These are phyloP conservation scores for Sphenostylis stenocarpa DNA, from an alignment of 306 rosid species.

Conservation along the genomic window DNA sequence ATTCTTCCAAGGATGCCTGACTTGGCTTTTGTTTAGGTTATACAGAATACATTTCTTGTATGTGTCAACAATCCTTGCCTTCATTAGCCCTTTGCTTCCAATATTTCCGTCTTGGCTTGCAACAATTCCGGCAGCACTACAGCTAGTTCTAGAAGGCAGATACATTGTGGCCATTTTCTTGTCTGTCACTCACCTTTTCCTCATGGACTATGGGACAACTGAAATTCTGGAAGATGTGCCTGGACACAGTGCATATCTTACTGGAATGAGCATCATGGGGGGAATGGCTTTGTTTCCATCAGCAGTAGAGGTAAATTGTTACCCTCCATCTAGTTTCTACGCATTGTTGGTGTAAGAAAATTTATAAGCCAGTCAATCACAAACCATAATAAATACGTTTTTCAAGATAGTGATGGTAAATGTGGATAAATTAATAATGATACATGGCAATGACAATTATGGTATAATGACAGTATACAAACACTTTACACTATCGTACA, in stretches of 20 bases:
- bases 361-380: no score
- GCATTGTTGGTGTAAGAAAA: no score
- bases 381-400: not conserved
- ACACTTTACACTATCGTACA: not conserved
- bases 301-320: constrained; percentile 64
- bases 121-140: constrained; percentile 68
- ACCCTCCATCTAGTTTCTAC: not conserved
- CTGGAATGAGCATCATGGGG: constrained; percentile 86
- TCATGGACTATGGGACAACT: constrained; percentile 64
- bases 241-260: constrained; percentile 72
- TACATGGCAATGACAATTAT: not conserved
- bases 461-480: not conserved
- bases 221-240: constrained; percentile 81
- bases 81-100: constrained; percentile 66
- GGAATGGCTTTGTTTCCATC: constrained; percentile 88
- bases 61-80: constrained; percentile 72
- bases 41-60: constrained; percentile 74
- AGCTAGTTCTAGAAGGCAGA: constrained; percentile 70
- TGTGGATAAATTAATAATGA: not conserved
- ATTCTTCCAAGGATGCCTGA: constrained; percentile 76
- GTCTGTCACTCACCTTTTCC: constrained; percentile 61
- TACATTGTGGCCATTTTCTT: constrained; percentile 58
- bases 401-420: not conserved
- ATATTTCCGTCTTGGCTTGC: constrained; percentile 74
- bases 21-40: constrained; percentile 81